Base-by-base conservation (phyloP, 257 asterid genomes). In the Pogostemon cablin region DNA sequence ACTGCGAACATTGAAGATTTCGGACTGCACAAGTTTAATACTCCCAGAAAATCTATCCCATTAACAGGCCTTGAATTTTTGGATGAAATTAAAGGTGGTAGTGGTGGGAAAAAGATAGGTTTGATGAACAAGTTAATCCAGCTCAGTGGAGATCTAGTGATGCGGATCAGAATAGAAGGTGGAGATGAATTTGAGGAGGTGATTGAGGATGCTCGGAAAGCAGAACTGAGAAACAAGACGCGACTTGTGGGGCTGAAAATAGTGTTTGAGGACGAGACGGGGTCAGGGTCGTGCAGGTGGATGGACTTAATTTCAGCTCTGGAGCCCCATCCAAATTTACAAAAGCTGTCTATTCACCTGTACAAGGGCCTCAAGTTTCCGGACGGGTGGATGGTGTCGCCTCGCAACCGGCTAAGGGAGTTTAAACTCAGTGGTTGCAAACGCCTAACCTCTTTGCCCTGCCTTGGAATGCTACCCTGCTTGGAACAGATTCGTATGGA, bases 191-290 rank as follows among this genome's bases (percentile, higher is more conserved):
- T 20, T 37, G 39, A 59, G 25, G 62, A 73, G 0, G 54, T 68
- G 44, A 6, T 68, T 1, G 77, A 80, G 17, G 82, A 54, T 20
- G 65, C 72, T 2, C 12, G 55, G 44, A 62, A 71, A 4, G 76
- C 76, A 44, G 69, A 56, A 39, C 17, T 80, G 41, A 25, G 20
- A 44, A 72, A 9, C 20, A 76, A 76, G 11, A 25, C 17, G 7
- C 38, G 3, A n/a, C 20, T 54, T 6, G 9, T 3, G 9, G 1
- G 5, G 2, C 35, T 17, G 0, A 4, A 17, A 15, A 17, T 54
- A 17, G 0, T 9, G 4, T 54, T 54, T 5, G 37, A 7, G 35
- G 10, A 17, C 15, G 39, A 54, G 1, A 20, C 17, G 17, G 38
- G 4, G 60, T 6, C 9, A 12, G 3, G 2, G 32, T n/a, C 56